Evolutionary conservation across 2,329 filamentous ascomycete species (phyloP).

Genomic region (Sarocladium strictum): DNA sequence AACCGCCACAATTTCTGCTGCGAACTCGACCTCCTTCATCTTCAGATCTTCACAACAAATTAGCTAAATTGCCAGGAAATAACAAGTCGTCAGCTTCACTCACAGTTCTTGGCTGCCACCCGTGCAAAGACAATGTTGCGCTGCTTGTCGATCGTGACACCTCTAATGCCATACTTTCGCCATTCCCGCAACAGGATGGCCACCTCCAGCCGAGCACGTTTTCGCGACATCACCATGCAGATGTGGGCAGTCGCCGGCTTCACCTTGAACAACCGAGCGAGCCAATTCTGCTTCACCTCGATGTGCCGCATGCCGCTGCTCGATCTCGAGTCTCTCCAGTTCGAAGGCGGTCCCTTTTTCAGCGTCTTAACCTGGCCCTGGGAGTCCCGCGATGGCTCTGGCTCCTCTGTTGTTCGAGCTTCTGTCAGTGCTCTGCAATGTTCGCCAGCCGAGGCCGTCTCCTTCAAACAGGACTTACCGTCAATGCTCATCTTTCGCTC

Average conservation of each 20-base stretch:
- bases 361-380: not conserved
- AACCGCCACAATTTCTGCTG: constrained; percentile 80
- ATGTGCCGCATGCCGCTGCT: constrained; percentile 42
- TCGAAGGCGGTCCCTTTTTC: constrained; percentile 4
- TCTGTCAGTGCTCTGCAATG: not conserved
- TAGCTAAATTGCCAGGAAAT: constrained; percentile 13
- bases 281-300: constrained; percentile 74
- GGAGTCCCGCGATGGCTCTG: not conserved
- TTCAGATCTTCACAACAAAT: constrained; percentile 54
- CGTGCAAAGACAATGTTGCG: constrained; percentile 75
- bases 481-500: constrained; percentile 38
- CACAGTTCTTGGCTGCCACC: constrained; percentile 73
- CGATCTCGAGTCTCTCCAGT: constrained; percentile 10
- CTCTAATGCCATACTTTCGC: constrained; percentile 73
- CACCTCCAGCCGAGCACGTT: constrained; percentile 71
- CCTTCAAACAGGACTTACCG: constrained; percentile 26
- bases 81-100: constrained; percentile 27
- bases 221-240: constrained; percentile 64
- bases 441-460: not conserved
- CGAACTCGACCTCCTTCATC: constrained; percentile 83
- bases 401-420: not conserved
- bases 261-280: constrained; percentile 81
- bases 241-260: constrained; percentile 74
- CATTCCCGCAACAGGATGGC: constrained; percentile 71
- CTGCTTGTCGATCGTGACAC: constrained; percentile 72